Evolutionary conservation across 805 yeast genomes (phyloP).

Genomic region (Maudiozyma serrabonitensis): DNA sequence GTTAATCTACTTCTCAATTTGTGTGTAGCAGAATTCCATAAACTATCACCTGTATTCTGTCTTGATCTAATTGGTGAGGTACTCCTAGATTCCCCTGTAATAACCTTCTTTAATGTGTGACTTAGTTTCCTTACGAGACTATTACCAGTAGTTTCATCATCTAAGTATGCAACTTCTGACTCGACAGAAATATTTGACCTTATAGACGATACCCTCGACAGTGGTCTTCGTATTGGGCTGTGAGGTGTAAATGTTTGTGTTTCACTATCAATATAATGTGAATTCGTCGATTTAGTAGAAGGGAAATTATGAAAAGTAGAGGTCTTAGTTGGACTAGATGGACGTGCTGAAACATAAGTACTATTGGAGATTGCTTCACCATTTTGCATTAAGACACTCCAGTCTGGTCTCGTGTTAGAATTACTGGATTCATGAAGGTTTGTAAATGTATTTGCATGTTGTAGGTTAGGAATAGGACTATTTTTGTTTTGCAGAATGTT

Average conservation of each 20-base stretch:
- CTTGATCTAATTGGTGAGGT: slow-evolving; percentile 17
- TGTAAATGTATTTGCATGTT: not conserved
- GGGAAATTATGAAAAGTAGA: not conserved
- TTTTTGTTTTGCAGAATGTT: not conserved
- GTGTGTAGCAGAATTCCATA: slow-evolving; percentile 12
- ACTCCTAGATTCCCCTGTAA: slow-evolving; percentile 14
- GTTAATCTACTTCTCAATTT: slow-evolving; percentile 12
- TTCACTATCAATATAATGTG: slow-evolving; percentile 10
- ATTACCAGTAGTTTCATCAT: slow-evolving; percentile 11
- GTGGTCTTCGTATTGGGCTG: slow-evolving; percentile 1
- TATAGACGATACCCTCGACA: not conserved
- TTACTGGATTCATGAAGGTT: not conserved
- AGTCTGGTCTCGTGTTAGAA: not conserved
- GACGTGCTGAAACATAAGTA: slow-evolving; percentile 7
- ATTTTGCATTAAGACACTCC: not conserved
- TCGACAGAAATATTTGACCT: not conserved
- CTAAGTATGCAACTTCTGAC: slow-evolving; percentile 4
- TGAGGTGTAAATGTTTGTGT: slow-evolving; percentile 12
- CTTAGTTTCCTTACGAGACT: slow-evolving; percentile 13
- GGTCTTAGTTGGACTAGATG: not conserved
- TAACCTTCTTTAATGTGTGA: slow-evolving; percentile 11
- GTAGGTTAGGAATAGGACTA: not conserved
- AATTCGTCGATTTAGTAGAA: not conserved
- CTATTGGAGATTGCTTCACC: not conserved
- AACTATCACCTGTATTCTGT: slow-evolving; percentile 22